phyloP scores from a whole-genome alignment of 176 grass and related monocot species.

The Oryza coarctata region DNA sequence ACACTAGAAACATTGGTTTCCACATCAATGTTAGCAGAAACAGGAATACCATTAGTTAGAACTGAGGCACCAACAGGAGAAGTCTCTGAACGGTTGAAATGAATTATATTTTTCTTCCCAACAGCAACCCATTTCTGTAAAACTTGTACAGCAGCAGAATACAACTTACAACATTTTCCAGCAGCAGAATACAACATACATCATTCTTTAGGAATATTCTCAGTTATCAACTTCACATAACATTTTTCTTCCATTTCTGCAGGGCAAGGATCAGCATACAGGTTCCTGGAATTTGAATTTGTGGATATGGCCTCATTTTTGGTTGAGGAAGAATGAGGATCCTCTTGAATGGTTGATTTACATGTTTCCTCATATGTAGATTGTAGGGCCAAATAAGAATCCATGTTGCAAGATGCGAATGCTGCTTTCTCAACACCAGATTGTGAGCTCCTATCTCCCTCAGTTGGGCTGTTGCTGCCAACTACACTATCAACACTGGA shows the following conservation, averaged over 20 bases:
- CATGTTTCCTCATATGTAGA: background rate
- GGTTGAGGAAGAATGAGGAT: constrained; percentile 8
- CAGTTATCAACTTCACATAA: constrained; percentile 28
- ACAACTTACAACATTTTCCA: constrained; percentile 35
- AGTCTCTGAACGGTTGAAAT: constrained; percentile 12
- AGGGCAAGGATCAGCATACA: constrained; percentile 5
- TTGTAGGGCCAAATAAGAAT: constrained; percentile 15
- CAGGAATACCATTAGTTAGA: constrained; percentile 27
- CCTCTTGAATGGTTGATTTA: background rate
- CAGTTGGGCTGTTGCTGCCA: background rate
- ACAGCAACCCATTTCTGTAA: constrained; percentile 58
- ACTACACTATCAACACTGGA: constrained; percentile 9
- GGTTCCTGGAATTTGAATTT: constrained; percentile 6
- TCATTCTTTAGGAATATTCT: constrained; percentile 34
- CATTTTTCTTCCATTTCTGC: constrained; percentile 36
- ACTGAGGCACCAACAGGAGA: constrained; percentile 28
- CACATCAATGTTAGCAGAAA: background rate
- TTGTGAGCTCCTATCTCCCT: constrained; percentile 21
- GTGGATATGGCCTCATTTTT: constrained; percentile 11
- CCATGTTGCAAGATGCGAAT: constrained; percentile 17
- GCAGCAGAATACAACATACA: constrained; percentile 29
- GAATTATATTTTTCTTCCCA: constrained; percentile 34
- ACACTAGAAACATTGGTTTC: constrained; percentile 15
- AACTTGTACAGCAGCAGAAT: constrained; percentile 24
- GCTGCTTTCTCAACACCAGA: constrained; percentile 14